Percentiles rank a stretch among this genome's conserved stretches.
Conservation (phyloP, 805 yeast species). For the Monosporozyma aerobia region DNA sequence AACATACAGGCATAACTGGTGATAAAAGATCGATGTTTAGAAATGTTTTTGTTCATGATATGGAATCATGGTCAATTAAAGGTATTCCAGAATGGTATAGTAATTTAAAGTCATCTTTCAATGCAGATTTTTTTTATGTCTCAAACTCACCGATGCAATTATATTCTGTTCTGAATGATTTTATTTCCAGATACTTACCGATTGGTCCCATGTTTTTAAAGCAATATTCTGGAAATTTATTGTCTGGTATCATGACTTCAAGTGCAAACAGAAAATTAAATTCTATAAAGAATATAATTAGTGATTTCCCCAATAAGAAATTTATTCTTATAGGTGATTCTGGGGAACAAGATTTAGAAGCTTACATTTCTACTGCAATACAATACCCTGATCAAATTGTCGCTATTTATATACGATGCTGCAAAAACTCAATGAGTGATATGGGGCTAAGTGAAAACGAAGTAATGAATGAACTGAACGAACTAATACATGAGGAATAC, state of each 20-base stretch:
- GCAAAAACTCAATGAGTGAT: constrained; percentile 59
- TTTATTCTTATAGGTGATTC: constrained; percentile 90
- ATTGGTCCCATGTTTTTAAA: constrained; percentile 77
- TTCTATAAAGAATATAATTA: constrained; percentile 50
- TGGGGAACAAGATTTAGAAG: constrained; percentile 91
- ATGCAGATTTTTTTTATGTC: constrained; percentile 76
- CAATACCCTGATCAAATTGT: constrained; percentile 51
- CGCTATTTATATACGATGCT: constrained; percentile 75
- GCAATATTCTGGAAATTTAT: constrained; percentile 72
- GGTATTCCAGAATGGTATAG: constrained; percentile 68
- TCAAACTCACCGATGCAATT: constrained; percentile 95
- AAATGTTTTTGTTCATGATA: constrained; percentile 63
- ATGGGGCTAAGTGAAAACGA: constrained; percentile 29
- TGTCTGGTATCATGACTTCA: constrained; percentile 79
- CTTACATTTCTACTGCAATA: constrained; percentile 64
- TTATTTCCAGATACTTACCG: constrained; percentile 44
- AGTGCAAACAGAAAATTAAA: constrained; percentile 70
- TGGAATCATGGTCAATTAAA: constrained; percentile 59
- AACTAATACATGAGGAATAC: constrained; percentile 10
- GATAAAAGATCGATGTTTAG: constrained; percentile 77
- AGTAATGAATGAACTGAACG: constrained; percentile 26
- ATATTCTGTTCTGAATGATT: constrained; percentile 38
- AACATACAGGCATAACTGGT: constrained; percentile 81
- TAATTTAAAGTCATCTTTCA: constrained; percentile 33
- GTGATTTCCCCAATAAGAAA: constrained; percentile 67